phyloP scores from a whole-genome alignment of 768 basidiomycete species.

The Suillus subaureus region DNA sequence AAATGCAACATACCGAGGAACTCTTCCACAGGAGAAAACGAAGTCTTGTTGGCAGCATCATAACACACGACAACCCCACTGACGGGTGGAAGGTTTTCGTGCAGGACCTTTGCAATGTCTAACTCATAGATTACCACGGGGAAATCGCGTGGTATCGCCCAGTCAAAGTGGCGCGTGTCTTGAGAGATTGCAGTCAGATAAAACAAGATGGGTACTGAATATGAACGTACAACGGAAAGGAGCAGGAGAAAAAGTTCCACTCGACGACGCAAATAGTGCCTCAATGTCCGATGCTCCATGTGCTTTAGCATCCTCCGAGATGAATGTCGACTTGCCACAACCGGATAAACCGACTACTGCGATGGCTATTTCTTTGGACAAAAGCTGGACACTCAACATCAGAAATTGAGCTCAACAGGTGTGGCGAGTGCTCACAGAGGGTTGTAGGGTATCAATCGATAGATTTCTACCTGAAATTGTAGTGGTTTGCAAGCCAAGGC shows the following conservation, averaged over 20 bases:
- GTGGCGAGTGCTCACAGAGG: slow-evolving; percentile 26
- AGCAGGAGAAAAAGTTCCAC: slow-evolving; percentile 33
- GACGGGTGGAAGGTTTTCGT: slow-evolving; percentile 51
- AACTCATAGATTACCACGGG: slow-evolving; percentile 58
- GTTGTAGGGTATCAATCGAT: slow-evolving; percentile 21
- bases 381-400: slow-evolving; percentile 22
- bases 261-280: slow-evolving; percentile 31
- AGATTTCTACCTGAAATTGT: slow-evolving; percentile 17
- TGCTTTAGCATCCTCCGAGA: slow-evolving; percentile 72
- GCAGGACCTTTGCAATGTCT: slow-evolving; percentile 51
- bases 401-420: slow-evolving; percentile 2
- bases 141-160: slow-evolving; percentile 42
- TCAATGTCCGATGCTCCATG: slow-evolving; percentile 53
- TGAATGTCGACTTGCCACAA: slow-evolving; percentile 86
- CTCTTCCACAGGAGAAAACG: slow-evolving; percentile 66
- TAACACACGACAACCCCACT: slow-evolving; percentile 89
- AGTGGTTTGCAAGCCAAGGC: slow-evolving; percentile 49
- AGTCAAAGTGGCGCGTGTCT: slow-evolving; percentile 36
- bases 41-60: slow-evolving; percentile 63
- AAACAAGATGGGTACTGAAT: slow-evolving; percentile 6
- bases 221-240: slow-evolving; percentile 43
- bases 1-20: slow-evolving; percentile 63
- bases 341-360: slow-evolving; percentile 77
- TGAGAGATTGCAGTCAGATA: slow-evolving; percentile 27
- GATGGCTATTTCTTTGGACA: slow-evolving; percentile 51